phyloP scores from a whole-genome alignment of 2,329 filamentous ascomycete genomes.

The Beauveria bassiana region DNA sequence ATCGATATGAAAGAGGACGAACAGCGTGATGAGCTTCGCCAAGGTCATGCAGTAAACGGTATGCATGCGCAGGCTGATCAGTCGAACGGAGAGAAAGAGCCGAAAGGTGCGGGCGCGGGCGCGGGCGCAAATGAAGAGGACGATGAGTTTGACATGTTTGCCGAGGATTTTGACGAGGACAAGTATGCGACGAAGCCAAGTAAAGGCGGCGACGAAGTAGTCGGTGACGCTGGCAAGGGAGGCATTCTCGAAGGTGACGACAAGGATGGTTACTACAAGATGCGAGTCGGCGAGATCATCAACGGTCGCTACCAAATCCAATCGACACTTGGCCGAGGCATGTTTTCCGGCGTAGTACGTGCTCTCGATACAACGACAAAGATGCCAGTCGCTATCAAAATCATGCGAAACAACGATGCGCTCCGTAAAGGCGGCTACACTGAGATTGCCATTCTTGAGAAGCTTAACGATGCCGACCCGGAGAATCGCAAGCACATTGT shows the following conservation, averaged over 20 bases:
- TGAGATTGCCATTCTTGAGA: constrained; percentile 87
- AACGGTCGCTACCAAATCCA: constrained; percentile 86
- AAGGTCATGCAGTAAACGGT: constrained; percentile 46
- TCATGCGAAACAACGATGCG: constrained; percentile 93
- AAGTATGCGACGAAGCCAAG: constrained; percentile 50
- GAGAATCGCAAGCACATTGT: constrained; percentile 90
- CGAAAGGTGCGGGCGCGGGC: constrained; percentile 31
- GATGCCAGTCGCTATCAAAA: constrained; percentile 87
- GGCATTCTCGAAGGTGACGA: constrained; percentile 90
- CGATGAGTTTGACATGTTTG: constrained; percentile 84
- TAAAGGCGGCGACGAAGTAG: constrained; percentile 36
- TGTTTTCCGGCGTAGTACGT: constrained; percentile 93
- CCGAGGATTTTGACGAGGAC: constrained; percentile 65
- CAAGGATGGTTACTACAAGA: constrained; percentile 91
- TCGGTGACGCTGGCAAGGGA: constrained; percentile 57
- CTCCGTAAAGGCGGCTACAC: constrained; percentile 88
- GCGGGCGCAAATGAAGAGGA: constrained; percentile 43
- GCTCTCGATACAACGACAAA: constrained; percentile 70
- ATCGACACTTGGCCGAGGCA: constrained; percentile 80
- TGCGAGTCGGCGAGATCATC: constrained; percentile 84
- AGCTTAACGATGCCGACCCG: constrained; percentile 75
- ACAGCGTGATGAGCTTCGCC: constrained; percentile 58
- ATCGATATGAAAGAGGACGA: constrained; percentile 82
- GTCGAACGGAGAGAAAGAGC: constrained; percentile 20
- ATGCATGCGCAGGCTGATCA: constrained; percentile 31